A percentile compares a stretch with the other conserved stretches of the same genome.
phyloP scores from a whole-genome alignment of 768 basidiomycete genomes.

The Serendipita sp. region DNA sequence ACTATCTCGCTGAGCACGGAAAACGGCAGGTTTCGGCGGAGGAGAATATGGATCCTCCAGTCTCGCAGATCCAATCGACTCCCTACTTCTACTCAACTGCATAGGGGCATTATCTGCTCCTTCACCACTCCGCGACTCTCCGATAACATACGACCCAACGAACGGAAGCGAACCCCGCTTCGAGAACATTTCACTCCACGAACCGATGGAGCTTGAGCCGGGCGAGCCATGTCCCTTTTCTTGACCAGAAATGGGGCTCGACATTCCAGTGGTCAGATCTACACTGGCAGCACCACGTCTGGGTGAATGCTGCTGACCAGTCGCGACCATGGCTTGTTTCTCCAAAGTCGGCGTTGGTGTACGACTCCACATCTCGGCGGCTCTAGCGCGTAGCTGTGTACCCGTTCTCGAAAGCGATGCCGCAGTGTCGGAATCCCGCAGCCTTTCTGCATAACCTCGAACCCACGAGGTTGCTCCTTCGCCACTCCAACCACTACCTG shows the following conservation, averaged over 20 bases:
- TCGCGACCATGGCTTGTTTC: background rate
- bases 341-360: constrained; percentile 13
- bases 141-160: background rate
- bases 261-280: background rate
- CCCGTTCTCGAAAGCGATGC: constrained; percentile 59
- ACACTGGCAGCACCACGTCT: background rate
- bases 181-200: constrained; percentile 6
- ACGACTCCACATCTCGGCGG: constrained; percentile 25
- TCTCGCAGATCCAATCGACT: background rate
- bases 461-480: background rate
- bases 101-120: background rate
- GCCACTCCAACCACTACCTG: background rate
- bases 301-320: background rate
- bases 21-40: constrained; percentile 42
- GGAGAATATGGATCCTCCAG: constrained; percentile 26
- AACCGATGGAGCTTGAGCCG: background rate
- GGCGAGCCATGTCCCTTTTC: background rate
- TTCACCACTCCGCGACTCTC: background rate
- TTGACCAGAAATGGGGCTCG: background rate
- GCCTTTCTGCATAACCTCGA: constrained; percentile 46
- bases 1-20: constrained; percentile 42
- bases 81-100: too few species aligned
- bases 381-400: constrained; percentile 59
- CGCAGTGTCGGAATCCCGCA: constrained; percentile 56
- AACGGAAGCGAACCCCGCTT: background rate